Base-by-base conservation (phyloP, 345 rosid species). In the Rubroshorea leprosula region DNA sequence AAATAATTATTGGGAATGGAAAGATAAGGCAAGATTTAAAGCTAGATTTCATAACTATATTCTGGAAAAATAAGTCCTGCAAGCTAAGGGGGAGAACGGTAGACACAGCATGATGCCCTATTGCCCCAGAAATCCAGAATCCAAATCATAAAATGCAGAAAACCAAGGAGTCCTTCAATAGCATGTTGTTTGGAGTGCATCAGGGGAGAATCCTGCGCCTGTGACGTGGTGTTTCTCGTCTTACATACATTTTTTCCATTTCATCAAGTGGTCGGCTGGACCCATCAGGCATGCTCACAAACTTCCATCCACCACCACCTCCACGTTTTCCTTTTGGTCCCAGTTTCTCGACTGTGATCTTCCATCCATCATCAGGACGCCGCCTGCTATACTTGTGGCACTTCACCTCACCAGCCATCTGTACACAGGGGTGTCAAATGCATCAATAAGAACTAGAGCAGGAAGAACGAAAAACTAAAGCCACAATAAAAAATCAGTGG, bases 271-370 rank as follows among this genome's bases (percentile, higher is more conserved):
- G 85, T 24, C 96, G 78, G 69, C 89, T 89, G 25, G 97, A 89
- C 54, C 96, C 97, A 69, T 93, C 94, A 0, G 97, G 94, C 66
- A 86, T 75, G 80, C 97, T 89, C 24, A 89, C 73, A 58, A 85
- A 93, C 75, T 85, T 89, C 99, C 97, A 92, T 29, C 99, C 96
- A 10, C 95, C 97, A 20, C 97, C 94, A 0, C 73, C 76, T 69
- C 99, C 97, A 9, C 94, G 87, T 71, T 84, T 93, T 41, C 96
- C 99, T 53, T 61, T 54, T 7, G 79, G 17, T 55, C 99, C 99
- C 41, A 93, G 35, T 72, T 89, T 93, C 73, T 89, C 97, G 18
- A 89, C 90, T 1, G 90, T 85, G 62, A 84, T 72, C 55, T 78
- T 82, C 99, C 99, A 93, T 41, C 97, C 99, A 12, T 81, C 78